These are phyloP conservation scores for Pseudogymnoascus sp. DNA, from an alignment of 2,329 filamentous ascomycete genomes.

Conservation along the genomic window DNA sequence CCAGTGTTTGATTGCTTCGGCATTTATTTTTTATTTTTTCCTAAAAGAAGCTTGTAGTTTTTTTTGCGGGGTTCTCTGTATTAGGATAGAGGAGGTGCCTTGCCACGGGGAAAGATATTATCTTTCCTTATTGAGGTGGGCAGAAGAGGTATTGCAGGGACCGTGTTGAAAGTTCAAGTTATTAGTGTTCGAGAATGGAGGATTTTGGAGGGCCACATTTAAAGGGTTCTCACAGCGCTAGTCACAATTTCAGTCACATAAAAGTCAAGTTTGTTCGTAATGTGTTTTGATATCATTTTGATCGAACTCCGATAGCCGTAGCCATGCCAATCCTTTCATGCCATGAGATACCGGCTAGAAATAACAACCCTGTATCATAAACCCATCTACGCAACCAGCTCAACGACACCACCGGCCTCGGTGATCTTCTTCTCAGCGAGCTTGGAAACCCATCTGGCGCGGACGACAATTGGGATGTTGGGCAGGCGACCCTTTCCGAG, in stretches of 20 bases:
- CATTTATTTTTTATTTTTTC: too few relatives aligned
- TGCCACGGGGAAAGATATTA: too few relatives aligned
- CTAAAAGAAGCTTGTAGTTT: too few relatives aligned
- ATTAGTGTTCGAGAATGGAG: neutral
- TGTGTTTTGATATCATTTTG: slow-evolving; percentile 9
- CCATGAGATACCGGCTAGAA: slow-evolving; percentile 13
- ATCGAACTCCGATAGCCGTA: slow-evolving; percentile 10
- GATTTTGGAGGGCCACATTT: neutral
- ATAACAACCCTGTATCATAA: slow-evolving; percentile 11
- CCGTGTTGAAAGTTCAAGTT: too few relatives aligned
- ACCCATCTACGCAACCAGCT: slow-evolving; percentile 75
- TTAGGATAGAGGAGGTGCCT: too few relatives aligned
- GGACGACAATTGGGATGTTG: slow-evolving; percentile 86
- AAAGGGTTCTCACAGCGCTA: neutral
- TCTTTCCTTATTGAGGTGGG: too few relatives aligned
- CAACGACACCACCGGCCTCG: slow-evolving; percentile 89
- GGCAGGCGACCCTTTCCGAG: slow-evolving; percentile 97
- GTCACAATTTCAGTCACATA: neutral
- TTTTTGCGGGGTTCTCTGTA: too few relatives aligned
- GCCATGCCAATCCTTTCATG: slow-evolving; percentile 18
- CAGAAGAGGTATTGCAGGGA: too few relatives aligned
- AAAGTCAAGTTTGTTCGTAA: slow-evolving; percentile 4
- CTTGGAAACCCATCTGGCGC: slow-evolving; percentile 89
- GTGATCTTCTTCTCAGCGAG: slow-evolving; percentile 99
- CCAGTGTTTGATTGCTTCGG: too few relatives aligned